Conservation (phyloP, 176 grass and related monocot species). For the Carex scoparia region DNA sequence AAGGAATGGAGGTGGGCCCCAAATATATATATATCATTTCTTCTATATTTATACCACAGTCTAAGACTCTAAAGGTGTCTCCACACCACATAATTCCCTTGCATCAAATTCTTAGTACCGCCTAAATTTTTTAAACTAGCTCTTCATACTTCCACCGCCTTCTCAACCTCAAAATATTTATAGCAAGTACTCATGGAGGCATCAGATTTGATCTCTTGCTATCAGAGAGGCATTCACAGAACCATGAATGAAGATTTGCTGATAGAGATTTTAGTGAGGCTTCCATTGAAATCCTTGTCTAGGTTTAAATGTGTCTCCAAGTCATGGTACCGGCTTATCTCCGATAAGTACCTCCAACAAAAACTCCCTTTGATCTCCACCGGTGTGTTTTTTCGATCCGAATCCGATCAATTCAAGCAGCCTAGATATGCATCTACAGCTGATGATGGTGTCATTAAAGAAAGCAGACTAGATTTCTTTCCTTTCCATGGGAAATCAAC, state of each 20-base stretch:
- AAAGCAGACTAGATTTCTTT: slow-evolving; percentile 61
- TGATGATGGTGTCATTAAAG: slow-evolving; percentile 15
- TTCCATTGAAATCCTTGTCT: slow-evolving; percentile 66
- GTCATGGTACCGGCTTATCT: slow-evolving; percentile 53
- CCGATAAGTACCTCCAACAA: slow-evolving; percentile 54
- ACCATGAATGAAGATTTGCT: slow-evolving; percentile 51
- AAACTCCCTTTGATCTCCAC: slow-evolving; percentile 58
- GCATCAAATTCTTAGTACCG: background rate
- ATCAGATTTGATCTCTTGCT: slow-evolving; percentile 11
- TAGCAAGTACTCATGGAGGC: background rate
- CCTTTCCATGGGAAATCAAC: slow-evolving; percentile 47
- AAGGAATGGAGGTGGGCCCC: background rate
- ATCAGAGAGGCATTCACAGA: background rate
- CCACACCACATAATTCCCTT: slow-evolving; percentile 9
- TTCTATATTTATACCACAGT: background rate
- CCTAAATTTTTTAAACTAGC: background rate
- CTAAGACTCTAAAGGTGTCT: background rate
- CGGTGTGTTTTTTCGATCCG: slow-evolving; percentile 50
- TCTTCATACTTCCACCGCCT: background rate
- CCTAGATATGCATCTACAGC: slow-evolving; percentile 45
- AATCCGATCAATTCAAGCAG: background rate
- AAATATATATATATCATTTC: background rate
- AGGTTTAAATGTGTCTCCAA: slow-evolving; percentile 73
- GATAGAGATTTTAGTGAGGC: slow-evolving; percentile 50
- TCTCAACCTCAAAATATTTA: background rate